Base-by-base conservation (phyloP, 768 basidiomycete species). In the Mrakia hoshinonis region DNA sequence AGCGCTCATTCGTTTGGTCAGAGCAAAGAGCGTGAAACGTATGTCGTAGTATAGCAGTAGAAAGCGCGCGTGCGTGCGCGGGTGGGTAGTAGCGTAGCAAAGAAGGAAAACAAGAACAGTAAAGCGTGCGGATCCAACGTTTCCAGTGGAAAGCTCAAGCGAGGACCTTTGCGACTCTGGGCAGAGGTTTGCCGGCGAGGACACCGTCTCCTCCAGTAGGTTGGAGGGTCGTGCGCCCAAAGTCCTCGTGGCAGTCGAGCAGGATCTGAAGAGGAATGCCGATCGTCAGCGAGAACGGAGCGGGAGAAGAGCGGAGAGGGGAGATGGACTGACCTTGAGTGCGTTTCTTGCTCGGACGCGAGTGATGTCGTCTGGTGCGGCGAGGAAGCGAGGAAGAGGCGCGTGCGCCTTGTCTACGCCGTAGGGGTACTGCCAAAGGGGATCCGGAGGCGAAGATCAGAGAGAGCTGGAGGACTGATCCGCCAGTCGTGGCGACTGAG, bases 321-420 rank as follows among this genome's bases (percentile, higher is more conserved):
- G 15, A 38, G 48, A 55, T 52, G 15, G 29, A 67, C 67, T 92
- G 72, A 92, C 92, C 80, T 93, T 92, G 76, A 99, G 85, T 18
- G 93, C 95, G 82, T 97, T 97, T 70, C 95, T 85, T 24, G 96
- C 95, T 68, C 96, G 85, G 52, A 95, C 85, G 78, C 88, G 87
- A 38, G 92, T 86, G 81, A 98, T 83, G 71, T 97, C 95, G 85
- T 91, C 69, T 89, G 85, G 68, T 83, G 84, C 39, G 13, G 65
- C 24, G 36, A 49, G 36, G 29, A 61, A 22, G 66, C 22, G 24
- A 12, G 46, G 51, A 3, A 36, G 60, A 11, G 65, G 87, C 92
- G 79, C 87, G 85, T 73, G 88, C 84, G 77, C 85, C 85, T n/a
- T 6, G 3, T 73, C 68, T 22, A n/a, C n/a, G n/a, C 85, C 85